These are phyloP conservation scores for Pseudomassariella vexata DNA, from an alignment of 2,329 filamentous ascomycete genomes.

Conservation along the genomic window DNA sequence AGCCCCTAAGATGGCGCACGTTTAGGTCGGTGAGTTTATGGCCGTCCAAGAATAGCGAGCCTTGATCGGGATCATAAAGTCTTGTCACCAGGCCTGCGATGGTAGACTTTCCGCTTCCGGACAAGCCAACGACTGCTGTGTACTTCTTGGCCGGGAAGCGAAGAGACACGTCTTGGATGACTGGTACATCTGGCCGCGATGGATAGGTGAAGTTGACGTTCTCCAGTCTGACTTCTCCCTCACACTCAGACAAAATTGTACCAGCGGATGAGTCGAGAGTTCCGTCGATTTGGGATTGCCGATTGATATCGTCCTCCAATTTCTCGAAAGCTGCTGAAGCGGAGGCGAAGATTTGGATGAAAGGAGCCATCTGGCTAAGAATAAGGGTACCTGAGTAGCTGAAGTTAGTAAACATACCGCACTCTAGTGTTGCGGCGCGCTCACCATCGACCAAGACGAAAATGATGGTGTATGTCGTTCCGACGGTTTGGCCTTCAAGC, in stretches of 20 bases:
- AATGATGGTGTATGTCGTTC: constrained; percentile 56
- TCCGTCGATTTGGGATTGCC: constrained; percentile 36
- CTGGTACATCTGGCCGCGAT: constrained; percentile 26
- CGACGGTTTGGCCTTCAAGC: constrained; percentile 29
- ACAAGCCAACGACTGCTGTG: constrained; percentile 45
- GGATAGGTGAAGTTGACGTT: constrained; percentile 32
- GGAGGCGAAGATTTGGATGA: constrained; percentile 52
- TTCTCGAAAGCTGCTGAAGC: constrained; percentile 50
- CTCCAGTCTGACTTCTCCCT: constrained; percentile 27
- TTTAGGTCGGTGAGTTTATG: constrained; percentile 42
- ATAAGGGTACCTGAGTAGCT: constrained; percentile 45
- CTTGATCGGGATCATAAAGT: constrained; percentile 50
- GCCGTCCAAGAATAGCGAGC: constrained; percentile 41
- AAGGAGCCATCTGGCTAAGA: constrained; percentile 54
- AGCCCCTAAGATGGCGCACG: constrained; percentile 28
- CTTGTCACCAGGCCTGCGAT: constrained; percentile 48
- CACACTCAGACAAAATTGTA: constrained; percentile 40
- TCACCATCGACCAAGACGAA: constrained; percentile 56
- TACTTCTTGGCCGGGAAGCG: constrained; percentile 28
- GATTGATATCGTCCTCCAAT: constrained; percentile 48
- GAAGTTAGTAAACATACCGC: constrained; percentile 25
- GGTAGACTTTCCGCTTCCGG: constrained; percentile 43
- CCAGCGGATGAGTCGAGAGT: constrained; percentile 35
- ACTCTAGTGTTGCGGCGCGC: constrained; percentile 5
- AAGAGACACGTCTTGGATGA: constrained; percentile 27